Evolutionary conservation across 495 filamentous ascomycete genomes (phyloP).

Genomic region (Lentithecium fluviatile): DNA sequence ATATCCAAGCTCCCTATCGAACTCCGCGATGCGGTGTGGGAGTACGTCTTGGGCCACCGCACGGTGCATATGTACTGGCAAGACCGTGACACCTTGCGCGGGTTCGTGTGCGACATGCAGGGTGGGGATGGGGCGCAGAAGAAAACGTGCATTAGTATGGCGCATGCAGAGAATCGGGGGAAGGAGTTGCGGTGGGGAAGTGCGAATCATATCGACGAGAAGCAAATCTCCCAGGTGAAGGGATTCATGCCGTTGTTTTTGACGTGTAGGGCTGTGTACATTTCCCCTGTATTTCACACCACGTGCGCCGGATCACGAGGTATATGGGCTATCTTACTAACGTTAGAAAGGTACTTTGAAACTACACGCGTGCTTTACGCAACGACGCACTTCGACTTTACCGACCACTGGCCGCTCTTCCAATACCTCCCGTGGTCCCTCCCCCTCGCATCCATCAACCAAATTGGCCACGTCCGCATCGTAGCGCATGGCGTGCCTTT

Average conservation of each 20-base stretch:
- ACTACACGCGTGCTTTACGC: not conserved
- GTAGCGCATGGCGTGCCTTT: not conserved
- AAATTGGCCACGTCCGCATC: not conserved
- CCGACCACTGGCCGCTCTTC: conserved; percentile 1
- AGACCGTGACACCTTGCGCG: not conserved
- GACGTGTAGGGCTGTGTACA: conserved; percentile 13
- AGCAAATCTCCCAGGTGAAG: not conserved
- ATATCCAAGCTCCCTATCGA: conserved; percentile 5
- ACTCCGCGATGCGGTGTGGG: conserved; percentile 4
- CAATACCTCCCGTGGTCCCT: not conserved
- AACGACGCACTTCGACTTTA: conserved; percentile 11
- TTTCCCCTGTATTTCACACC: not conserved
- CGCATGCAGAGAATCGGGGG: not conserved
- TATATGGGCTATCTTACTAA: not conserved
- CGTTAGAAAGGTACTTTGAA: conserved; percentile 5
- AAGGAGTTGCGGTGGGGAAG: not conserved
- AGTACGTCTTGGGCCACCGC: not conserved
- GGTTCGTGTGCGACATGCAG: conserved; percentile 8
- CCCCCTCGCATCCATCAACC: not conserved
- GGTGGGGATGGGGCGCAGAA: not conserved
- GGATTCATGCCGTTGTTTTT: conserved; percentile 8
- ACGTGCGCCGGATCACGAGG: no score
- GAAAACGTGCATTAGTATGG: not conserved
- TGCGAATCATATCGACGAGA: not conserved
- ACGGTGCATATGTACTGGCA: conserved; percentile 13